Conservation (phyloP, 2,329 filamentous ascomycete genomes). For the Aureobasidium mangrovei region DNA sequence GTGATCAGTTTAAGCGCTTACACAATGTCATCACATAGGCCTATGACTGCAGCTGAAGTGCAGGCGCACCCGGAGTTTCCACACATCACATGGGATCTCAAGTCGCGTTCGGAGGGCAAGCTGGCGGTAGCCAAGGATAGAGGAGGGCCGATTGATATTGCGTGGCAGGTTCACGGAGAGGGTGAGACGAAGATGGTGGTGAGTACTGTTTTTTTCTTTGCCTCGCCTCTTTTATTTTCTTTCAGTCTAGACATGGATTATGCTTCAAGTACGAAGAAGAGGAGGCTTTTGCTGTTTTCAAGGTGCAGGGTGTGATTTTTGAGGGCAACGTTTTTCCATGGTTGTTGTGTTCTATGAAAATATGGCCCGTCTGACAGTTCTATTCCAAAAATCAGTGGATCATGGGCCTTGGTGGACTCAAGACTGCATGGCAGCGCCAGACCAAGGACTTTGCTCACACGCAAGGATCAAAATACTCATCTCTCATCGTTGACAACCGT, state of each 20-base stretch:
- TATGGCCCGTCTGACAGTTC: neutral
- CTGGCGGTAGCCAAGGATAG: conserved; percentile 57
- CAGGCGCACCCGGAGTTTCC: conserved; percentile 57
- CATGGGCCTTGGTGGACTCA: conserved; percentile 67
- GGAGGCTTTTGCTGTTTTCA: too few species aligned
- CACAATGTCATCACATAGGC: conserved; percentile 15
- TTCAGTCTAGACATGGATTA: neutral
- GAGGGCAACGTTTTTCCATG: too few species aligned
- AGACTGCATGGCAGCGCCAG: conserved; percentile 70
- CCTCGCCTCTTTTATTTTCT: neutral
- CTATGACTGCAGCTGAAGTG: conserved; percentile 49
- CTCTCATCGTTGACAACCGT: conserved; percentile 73
- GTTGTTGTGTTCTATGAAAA: neutral
- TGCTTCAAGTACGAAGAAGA: too few species aligned
- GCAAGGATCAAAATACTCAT: conserved; percentile 57
- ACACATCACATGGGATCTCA: conserved; percentile 59
- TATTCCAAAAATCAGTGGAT: conserved; percentile 50
- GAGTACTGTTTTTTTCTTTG: conserved; percentile 31
- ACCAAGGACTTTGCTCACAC: conserved; percentile 74
- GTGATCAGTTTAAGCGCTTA: too few species aligned
- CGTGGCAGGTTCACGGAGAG: conserved; percentile 71
- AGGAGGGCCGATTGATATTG: conserved; percentile 66
- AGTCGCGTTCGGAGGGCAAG: conserved; percentile 54
- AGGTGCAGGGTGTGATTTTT: too few species aligned
- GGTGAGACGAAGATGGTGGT: conserved; percentile 67